These are phyloP conservation scores for Ascochyta fabae DNA, from an alignment of 2,329 filamentous ascomycete genomes.

Conservation along the genomic window DNA sequence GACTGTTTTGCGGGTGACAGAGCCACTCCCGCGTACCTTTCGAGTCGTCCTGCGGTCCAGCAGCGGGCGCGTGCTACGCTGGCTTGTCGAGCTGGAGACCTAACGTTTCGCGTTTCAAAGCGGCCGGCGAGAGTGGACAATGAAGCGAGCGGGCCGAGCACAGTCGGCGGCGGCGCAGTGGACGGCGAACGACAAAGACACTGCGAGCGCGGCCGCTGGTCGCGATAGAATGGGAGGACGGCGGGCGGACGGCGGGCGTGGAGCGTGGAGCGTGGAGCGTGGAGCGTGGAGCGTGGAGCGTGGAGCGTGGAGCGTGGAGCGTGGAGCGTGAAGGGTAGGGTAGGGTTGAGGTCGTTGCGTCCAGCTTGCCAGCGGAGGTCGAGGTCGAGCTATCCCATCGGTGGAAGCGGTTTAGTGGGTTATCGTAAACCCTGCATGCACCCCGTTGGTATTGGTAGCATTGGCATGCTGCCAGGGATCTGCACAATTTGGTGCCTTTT, in stretches of 20 bases:
- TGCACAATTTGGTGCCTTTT: slow-evolving; percentile 28
- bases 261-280: slow-evolving; percentile 12
- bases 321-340: slow-evolving; percentile 21
- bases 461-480: slow-evolving; percentile 21
- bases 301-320: slow-evolving; percentile 14
- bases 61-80: slow-evolving; percentile 45
- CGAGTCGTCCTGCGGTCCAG: slow-evolving; percentile 37
- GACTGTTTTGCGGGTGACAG: slow-evolving; percentile 28
- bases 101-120: slow-evolving; percentile 47
- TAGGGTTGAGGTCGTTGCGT: slow-evolving; percentile 28
- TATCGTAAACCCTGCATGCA: slow-evolving; percentile 29
- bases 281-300: slow-evolving; percentile 20
- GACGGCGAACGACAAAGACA: slow-evolving; percentile 28
- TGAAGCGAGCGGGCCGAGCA: slow-evolving; percentile 27
- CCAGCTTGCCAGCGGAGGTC: slow-evolving; percentile 25
- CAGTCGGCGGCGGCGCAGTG: slow-evolving; percentile 20
- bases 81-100: slow-evolving; percentile 47
- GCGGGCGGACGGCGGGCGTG: slow-evolving; percentile 16
- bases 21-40: slow-evolving; percentile 39
- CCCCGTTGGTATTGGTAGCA: slow-evolving; percentile 19
- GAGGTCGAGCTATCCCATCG: slow-evolving; percentile 28
- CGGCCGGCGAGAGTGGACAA: slow-evolving; percentile 32
- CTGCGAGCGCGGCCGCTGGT: slow-evolving; percentile 32
- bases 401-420: slow-evolving; percentile 25
- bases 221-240: slow-evolving; percentile 20